These are phyloP conservation scores for Penicillium sp. DNA, from an alignment of 2,329 filamentous ascomycete genomes.

Conservation along the genomic window DNA sequence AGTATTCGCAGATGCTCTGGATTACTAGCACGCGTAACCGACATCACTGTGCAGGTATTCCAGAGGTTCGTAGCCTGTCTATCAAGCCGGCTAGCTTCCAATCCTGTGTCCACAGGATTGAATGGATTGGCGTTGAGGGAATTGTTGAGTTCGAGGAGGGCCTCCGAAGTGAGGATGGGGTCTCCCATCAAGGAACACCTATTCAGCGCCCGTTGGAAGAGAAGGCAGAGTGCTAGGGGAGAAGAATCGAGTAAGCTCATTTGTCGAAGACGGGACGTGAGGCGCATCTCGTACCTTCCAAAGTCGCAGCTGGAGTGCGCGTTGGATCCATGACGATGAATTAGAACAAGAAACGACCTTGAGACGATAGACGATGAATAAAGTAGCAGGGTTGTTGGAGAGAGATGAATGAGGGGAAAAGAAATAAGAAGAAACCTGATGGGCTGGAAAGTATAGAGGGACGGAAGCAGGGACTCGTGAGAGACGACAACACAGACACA, in stretches of 20 bases:
- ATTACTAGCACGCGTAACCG: conserved; percentile 10
- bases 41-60: conserved; percentile 35
- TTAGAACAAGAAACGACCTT: neutral
- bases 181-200: too few species aligned
- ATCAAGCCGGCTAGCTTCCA: conserved; percentile 22
- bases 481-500: neutral
- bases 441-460: neutral
- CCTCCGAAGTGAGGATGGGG: neutral
- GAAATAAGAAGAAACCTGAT: conserved; percentile 10
- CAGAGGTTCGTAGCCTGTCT: conserved; percentile 35
- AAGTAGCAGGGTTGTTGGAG: neutral
- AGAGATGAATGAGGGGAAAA: neutral
- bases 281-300: neutral
- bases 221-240: neutral
- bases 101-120: too few species aligned
- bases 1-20: neutral
- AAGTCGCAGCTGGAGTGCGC: neutral
- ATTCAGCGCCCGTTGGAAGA: neutral
- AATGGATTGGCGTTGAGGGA: neutral
- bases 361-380: neutral
- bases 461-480: neutral
- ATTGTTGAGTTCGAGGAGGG: neutral
- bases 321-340: neutral
- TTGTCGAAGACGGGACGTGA: neutral
- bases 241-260: neutral